phyloP scores from a whole-genome alignment of 2,329 filamentous ascomycete genomes.

The Penicillium expansum region DNA sequence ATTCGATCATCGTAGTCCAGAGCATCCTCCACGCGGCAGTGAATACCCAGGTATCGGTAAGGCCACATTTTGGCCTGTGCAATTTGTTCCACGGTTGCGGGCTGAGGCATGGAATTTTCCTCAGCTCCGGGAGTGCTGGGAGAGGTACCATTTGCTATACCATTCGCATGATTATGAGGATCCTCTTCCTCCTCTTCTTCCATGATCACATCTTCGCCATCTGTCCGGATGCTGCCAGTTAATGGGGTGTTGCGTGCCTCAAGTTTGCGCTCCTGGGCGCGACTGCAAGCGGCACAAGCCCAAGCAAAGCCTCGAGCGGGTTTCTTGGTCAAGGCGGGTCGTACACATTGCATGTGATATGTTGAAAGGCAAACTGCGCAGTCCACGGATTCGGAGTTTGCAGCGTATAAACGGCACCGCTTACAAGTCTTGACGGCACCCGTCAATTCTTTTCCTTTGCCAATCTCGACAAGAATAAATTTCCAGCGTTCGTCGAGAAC shows the following conservation, averaged over 20 bases:
- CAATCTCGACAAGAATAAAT: conserved; percentile 90
- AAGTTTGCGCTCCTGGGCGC: conserved; percentile 88
- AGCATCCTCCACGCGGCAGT: conserved; percentile 92
- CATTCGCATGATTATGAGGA: conserved; percentile 48
- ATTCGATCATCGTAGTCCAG: conserved; percentile 97
- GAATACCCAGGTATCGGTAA: conserved; percentile 91
- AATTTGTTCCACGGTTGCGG: conserved; percentile 78
- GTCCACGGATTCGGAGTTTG: conserved; percentile 94
- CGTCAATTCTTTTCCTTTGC: conserved; percentile 90
- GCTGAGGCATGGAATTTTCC: conserved; percentile 54
- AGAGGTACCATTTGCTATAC: conserved; percentile 55
- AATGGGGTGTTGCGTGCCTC: conserved; percentile 86
- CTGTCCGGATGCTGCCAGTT: conserved; percentile 53
- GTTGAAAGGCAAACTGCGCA: conserved; percentile 93
- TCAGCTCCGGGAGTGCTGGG: conserved; percentile 62
- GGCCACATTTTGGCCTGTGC: conserved; percentile 94
- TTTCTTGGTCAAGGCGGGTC: conserved; percentile 88
- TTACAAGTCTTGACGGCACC: conserved; percentile 96
- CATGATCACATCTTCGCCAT: conserved; percentile 63
- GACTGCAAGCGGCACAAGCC: conserved; percentile 94
- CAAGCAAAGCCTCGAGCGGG: conserved; percentile 96
- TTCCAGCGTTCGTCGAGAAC: conserved; percentile 96
- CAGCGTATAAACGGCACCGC: conserved; percentile 85
- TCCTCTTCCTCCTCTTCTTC: conserved; percentile 70
- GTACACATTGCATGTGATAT: conserved; percentile 98